Base-by-base conservation (phyloP, 2,329 filamentous ascomycete genomes). In the Stagonosporopsis tanaceti region DNA sequence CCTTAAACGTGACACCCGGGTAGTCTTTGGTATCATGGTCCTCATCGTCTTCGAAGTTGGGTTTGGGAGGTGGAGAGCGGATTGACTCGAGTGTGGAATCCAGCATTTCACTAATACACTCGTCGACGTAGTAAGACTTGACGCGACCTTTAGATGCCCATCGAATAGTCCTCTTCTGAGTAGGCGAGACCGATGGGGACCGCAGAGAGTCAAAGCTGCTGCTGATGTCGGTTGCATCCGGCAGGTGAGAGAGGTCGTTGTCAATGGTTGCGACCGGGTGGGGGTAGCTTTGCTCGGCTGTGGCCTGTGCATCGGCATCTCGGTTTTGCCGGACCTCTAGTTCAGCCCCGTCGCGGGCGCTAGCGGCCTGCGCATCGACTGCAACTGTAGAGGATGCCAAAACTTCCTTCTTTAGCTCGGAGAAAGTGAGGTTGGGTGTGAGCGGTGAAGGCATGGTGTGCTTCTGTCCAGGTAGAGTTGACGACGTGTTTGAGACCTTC, bases 91-190 rank as follows among this genome's bases (percentile, higher is more conserved):
- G 52, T 0, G 63, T 66, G 7, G 65, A 62, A 27, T 69, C 67
- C 14, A 65, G 60, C 65, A 69, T 67, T 27, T 69, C 64, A 55
- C 53, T 58, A 28, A 69, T 60, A 17, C 47, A 56, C n/a, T 63
- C 61, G 8, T 71, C 67, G 27, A 50, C 46, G 37, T 61, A 69
- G 38, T 65, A 69, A 7, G 58, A 32, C 40, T 64, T 69, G 7
- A 55, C 45, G 30, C 38, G 50, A 22, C 59, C 51, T 27, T 62
- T 39, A 6, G 47, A 35, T 44, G 59, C 47, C 62, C 62, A 69
- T 35, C 52, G 57, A 8, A 71, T 61, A 7, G 12, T 25, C 48
- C 51, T 66, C 32, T 24, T 60, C 9, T 40, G 52, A 15, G 35
- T 25, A 2, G 47, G 47, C 9, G 59, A 57, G 9, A 44, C 39